Base-by-base conservation (phyloP, 495 filamentous ascomycete genomes). In the Xylaria scruposa region DNA sequence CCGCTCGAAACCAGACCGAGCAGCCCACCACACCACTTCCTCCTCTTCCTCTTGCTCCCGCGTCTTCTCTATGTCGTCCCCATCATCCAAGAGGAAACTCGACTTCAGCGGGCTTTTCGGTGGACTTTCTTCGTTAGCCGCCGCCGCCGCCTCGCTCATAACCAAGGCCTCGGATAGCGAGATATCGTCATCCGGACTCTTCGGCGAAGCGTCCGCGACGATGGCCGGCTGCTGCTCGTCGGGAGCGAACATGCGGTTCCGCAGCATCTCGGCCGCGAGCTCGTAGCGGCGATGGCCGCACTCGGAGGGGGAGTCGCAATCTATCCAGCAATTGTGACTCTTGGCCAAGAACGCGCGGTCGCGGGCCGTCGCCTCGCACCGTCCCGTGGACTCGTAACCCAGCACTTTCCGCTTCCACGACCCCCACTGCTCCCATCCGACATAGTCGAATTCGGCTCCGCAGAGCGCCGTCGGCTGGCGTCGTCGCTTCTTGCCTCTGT, bases 291-390 rank as follows among this genome's bases (percentile, higher is more conserved):
- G 72, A 24, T 83, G 77, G 13, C 76, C 70, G 59, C 84, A 87
- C 70, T 87, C 80, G 9, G 74, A 77, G 1, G 84, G 85, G 29
- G 72, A 85, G 65, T 85, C 81, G 64, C 84, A 87, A 68, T 85
- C 81, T 0, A 67, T 12, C 75, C 72, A 79, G 73, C 85, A 87
- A 72, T 82, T 68, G 42, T 84, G 77, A 40, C 62, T 54, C 10
- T 66, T 67, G 4, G 53, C 19, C 29, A 76, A 49, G 31, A 77
- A 84, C 47, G 77, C 73, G 13, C 24, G 54, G 33, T 82, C 75
- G 6, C 73, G 71, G 49, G 31, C 53, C 26, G 59, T 26, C 12
- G 64, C 21, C 5, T 72, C 74, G 8, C 40, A 15, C 59, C 74
- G 69, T 21, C 70, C 72, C 21, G n/a, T 33, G 9, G 38, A 40